Conservation (phyloP, 495 filamentous ascomycete genomes). For the Tuber indicum region DNA sequence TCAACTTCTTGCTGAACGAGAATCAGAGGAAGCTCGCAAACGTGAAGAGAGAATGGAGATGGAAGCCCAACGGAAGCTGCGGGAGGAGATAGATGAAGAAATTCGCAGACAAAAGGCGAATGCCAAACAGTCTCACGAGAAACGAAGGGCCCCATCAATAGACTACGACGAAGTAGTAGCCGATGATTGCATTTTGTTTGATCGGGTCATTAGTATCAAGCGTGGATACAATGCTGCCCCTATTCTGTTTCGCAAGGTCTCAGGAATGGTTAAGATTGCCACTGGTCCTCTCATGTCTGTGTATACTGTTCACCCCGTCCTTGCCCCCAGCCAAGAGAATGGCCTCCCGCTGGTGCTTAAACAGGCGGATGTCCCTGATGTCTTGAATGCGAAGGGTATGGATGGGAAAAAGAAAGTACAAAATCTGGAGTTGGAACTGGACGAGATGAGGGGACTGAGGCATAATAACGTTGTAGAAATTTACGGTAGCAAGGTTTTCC, state of each 20-base stretch:
- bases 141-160: constrained; percentile 43
- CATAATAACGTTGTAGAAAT: constrained; percentile 74
- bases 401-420: constrained; percentile 61
- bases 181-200: constrained; percentile 58
- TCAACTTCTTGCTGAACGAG: constrained; percentile 50
- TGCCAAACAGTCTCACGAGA: constrained; percentile 52
- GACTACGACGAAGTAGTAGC: constrained; percentile 30
- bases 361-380: constrained; percentile 53
- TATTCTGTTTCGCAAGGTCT: constrained; percentile 58
- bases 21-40: constrained; percentile 49
- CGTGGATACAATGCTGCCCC: constrained; percentile 52
- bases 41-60: constrained; percentile 49
- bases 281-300: constrained; percentile 55
- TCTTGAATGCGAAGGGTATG: constrained; percentile 49
- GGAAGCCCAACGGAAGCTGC: constrained; percentile 48
- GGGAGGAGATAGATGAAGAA: constrained; percentile 56
- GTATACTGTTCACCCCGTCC: constrained; percentile 61
- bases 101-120: constrained; percentile 57
- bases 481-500: constrained; percentile 69
- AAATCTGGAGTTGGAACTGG: constrained; percentile 61
- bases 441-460: constrained; percentile 62
- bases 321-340: constrained; percentile 46
- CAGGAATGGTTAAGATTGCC: constrained; percentile 54
- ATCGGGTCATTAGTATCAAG: constrained; percentile 58
- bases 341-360: constrained; percentile 64